Evolutionary conservation across 2,329 filamentous ascomycete genomes (phyloP).

Genomic region (Ploettnerulaceae sp.): DNA sequence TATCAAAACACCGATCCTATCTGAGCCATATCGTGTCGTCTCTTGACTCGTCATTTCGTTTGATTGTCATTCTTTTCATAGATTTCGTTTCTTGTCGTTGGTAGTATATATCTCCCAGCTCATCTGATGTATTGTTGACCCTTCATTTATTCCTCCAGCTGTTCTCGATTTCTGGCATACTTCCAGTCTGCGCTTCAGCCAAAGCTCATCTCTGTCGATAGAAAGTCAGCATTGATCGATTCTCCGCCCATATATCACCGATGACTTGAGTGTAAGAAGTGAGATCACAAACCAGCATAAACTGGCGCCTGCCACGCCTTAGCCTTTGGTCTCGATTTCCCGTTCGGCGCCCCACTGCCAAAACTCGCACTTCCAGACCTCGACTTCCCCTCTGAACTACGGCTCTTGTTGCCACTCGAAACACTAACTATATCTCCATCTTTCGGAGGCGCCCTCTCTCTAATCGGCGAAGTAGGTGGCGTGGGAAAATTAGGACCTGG

Average conservation of each 20-base stretch:
- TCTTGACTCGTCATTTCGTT: no score
- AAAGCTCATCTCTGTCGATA: constrained; percentile 5
- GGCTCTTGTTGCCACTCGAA: constrained; percentile 24
- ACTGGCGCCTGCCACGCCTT: constrained; percentile 40
- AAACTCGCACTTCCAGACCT: constrained; percentile 28
- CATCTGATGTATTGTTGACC: not conserved
- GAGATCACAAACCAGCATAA: constrained; percentile 34
- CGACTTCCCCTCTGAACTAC: constrained; percentile 31
- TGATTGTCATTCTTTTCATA: no score
- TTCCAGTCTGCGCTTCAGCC: not conserved
- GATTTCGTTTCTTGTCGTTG: not conserved
- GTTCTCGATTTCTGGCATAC: not conserved
- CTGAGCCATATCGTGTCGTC: not conserved
- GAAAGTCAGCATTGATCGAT: not conserved
- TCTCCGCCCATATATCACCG: no score
- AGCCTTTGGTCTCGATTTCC: constrained; percentile 33
- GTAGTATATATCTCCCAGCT: not conserved
- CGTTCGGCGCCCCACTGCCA: constrained; percentile 19
- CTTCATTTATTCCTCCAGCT: not conserved
- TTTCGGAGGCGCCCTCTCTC: not conserved
- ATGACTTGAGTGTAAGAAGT: no score
- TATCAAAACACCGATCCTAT: constrained; percentile 5
- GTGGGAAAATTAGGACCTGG: constrained; percentile 7
- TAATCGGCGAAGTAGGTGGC: not conserved
- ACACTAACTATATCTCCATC: constrained; percentile 23